Base-by-base conservation (phyloP, 148 eudicot genomes). In the Spergularia bocconei region DNA sequence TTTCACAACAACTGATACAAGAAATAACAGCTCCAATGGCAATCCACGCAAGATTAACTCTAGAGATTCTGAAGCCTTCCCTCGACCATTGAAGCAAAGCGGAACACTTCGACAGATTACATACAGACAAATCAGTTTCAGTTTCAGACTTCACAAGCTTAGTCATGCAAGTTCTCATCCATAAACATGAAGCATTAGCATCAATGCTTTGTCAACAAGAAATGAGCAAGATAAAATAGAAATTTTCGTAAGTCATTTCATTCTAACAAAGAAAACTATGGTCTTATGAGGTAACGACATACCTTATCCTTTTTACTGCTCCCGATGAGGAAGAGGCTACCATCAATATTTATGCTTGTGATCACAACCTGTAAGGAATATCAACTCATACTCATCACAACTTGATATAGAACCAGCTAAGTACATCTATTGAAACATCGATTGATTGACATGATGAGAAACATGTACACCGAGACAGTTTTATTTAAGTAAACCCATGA, bases 281-380 rank as follows among this genome's bases (percentile, higher is more conserved):
- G 69, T 29, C 7, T 52, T 13, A 14, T 23, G n/a, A 41, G 15
- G 7, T 16, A 14, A n/a, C 4, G 53, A 69, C 47, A 69, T 53
- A 94, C 98, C 95, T 83, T 85, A 77, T 80, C 90, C 79, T 90
- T 90, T 71, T 86, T 84, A 86, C 87, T 96, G 85, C 98, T 94
- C 67, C 98, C 97, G 72, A 94, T 86, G 69, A 94, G 88, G 33
- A 87, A 82, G 73, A 94, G 91, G 77, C 72, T 83, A 39, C 92
- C 96, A 80, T 94, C 83, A 62, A 90, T 82, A 70, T 79, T 88
- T 80, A 94, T 90, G 85, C 98, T 94, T 47, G 98, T 94, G 82
- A 94, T 83, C 75, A 94, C 96, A 80, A 94, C 98, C 98, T 94
- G 90, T 71, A 87, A 81, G 33, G 56, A 44, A 58, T 17, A 75